Evolutionary conservation across 1,139 yeast genomes (phyloP).

Genomic region (Protomyces gravidus): DNA sequence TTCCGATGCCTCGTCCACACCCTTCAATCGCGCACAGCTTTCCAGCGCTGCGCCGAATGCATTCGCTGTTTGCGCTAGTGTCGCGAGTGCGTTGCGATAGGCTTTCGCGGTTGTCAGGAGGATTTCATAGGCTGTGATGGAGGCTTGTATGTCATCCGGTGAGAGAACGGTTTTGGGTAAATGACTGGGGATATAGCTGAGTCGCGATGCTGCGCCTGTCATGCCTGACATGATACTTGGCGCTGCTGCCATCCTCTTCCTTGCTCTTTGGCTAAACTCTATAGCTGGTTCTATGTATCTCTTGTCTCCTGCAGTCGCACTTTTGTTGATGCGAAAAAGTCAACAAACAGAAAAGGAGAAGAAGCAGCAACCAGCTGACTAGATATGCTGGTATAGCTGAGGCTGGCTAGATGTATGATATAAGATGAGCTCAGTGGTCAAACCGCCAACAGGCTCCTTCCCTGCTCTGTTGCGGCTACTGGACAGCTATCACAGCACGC

Average conservation of each 20-base stretch:
- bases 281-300: too few species aligned
- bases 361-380: background rate
- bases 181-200: background rate
- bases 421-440: background rate
- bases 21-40: constrained; percentile 63
- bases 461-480: constrained; percentile 12
- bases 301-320: too few species aligned
- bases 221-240: constrained; percentile 7
- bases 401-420: background rate
- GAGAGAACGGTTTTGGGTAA: constrained; percentile 12
- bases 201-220: background rate
- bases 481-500: constrained; percentile 7
- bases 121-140: constrained; percentile 44
- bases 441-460: constrained; percentile 14
- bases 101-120: constrained; percentile 52
- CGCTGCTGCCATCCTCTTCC: too few species aligned
- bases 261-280: too few species aligned
- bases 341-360: background rate
- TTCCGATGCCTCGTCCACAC: constrained; percentile 55
- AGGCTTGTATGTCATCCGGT: constrained; percentile 13
- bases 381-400: background rate
- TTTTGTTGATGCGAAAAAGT: too few species aligned
- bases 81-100: constrained; percentile 51
- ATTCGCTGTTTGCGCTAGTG: constrained; percentile 60
- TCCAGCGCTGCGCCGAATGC: constrained; percentile 72